phyloP scores from a whole-genome alignment of 805 yeast genomes.

The Nakazawaea wyomingensis region DNA sequence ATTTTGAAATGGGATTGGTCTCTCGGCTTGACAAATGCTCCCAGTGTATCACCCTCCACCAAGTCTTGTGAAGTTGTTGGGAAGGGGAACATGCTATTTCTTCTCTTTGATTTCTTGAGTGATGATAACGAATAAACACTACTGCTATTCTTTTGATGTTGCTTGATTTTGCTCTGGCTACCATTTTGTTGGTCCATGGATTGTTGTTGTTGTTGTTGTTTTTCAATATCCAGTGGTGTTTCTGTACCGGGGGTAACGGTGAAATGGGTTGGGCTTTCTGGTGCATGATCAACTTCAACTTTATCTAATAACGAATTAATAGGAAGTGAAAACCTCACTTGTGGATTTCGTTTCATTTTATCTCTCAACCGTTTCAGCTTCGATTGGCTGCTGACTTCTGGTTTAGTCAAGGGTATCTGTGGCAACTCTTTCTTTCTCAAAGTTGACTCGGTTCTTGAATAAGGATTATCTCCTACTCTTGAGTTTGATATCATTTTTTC shows the following conservation, averaged over 20 bases:
- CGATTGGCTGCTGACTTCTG: too few species aligned
- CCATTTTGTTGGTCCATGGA: neutral
- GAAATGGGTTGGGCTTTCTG: neutral
- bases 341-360: conserved; percentile 1
- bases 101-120: neutral
- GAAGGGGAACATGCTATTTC: conserved; percentile 5
- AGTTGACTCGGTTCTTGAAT: neutral
- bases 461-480: neutral
- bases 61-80: conserved; percentile 3
- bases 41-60: conserved; percentile 2
- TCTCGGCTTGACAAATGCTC: conserved; percentile 1
- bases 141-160: conserved; percentile 5
- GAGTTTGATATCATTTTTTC: too few species aligned
- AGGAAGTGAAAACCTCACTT: conserved; percentile 11
- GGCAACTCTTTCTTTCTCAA: neutral
- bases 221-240: too few species aligned
- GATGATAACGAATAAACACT: conserved; percentile 1
- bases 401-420: too few species aligned
- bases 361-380: neutral
- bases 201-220: too few species aligned
- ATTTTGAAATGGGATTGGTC: conserved; percentile 7
- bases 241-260: neutral
- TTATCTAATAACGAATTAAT: neutral
- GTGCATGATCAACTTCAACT: too few species aligned
- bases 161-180: neutral